Conservation (phyloP, 2,329 filamentous ascomycete genomes). For the Ascochyta lentis region DNA sequence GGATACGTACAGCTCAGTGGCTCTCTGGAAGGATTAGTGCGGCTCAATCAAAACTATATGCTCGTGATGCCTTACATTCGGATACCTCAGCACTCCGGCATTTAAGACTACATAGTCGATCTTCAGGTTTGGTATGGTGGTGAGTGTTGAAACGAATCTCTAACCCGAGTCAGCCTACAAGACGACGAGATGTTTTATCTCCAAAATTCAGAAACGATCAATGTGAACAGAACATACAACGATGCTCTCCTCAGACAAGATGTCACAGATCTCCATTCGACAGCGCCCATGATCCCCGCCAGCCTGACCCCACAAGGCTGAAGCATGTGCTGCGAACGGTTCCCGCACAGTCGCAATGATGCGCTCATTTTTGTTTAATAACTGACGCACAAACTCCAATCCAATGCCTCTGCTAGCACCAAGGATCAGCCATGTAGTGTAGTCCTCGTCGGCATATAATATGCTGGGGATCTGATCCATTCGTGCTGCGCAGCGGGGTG, state of each 20-base stretch:
- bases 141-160: slow-evolving; percentile 54
- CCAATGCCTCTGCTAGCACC: slow-evolving; percentile 59
- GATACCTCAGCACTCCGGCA: slow-evolving; percentile 63
- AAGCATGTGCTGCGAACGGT: slow-evolving; percentile 49
- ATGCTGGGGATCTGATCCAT: slow-evolving; percentile 55
- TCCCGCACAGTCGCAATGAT: slow-evolving; percentile 61
- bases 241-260: slow-evolving; percentile 61
- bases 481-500: slow-evolving; percentile 20
- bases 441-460: slow-evolving; percentile 50
- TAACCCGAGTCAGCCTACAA: slow-evolving; percentile 26
- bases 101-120: slow-evolving; percentile 65
- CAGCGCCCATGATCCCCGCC: slow-evolving; percentile 55
- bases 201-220: background rate
- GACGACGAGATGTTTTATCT: background rate
- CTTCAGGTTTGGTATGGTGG: slow-evolving; percentile 50
- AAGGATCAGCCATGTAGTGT: slow-evolving; percentile 55
- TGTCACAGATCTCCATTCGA: slow-evolving; percentile 60
- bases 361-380: slow-evolving; percentile 55
- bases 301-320: slow-evolving; percentile 51
- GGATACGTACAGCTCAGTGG: slow-evolving; percentile 56
- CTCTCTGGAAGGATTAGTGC: slow-evolving; percentile 52
- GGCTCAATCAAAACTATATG: slow-evolving; percentile 17
- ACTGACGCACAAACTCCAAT: slow-evolving; percentile 60
- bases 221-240: slow-evolving; percentile 33
- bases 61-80: slow-evolving; percentile 55